Evolutionary conservation across 2,329 filamentous ascomycete species (phyloP), one percentile per base, ranked within the genome.

Genomic region (Aspergillus aculeatus): DNA sequence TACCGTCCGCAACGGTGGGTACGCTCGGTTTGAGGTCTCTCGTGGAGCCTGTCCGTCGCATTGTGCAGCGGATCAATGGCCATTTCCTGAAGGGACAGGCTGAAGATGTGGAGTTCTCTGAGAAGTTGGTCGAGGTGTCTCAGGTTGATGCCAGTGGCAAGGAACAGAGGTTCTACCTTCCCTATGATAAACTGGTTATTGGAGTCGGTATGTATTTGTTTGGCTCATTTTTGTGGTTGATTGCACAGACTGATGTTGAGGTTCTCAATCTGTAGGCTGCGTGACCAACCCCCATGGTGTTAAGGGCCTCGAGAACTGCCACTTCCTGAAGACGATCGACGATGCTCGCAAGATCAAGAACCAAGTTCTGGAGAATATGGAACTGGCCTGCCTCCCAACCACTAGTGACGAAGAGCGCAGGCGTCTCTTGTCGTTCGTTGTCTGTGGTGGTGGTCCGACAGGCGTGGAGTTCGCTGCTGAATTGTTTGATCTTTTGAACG

Each of bases 401-500:
- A 98, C 93, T 0, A 80, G 85, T 0, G 94, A 99, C 69, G 88
- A 92, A 48, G 95, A 99, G 77, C 87, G 95, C 64, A 89, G 84
- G 71, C 86, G 94, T 44, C 81, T 99, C 16, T 83, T 99, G 4
- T 98, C 95, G 0, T 99, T 99, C 70, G 95, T 97, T n/a, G 81
- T 99, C 59, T 94, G 91, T 71, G 95, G 95, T 56, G 95, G 95
- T 68, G 95, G 95, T 0, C 95, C 95, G 3, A 99, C 95, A 0
- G 95, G 95, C 62, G 95, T 99, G 38, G 95, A 99, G 74, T 99
- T 99, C 69, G 96, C 96, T 1, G 95, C 95, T 5, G 95, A 99
- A 74, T 83, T 99, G 6, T 98, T 90, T 74, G 95, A 99, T 75
- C 88, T 99, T 75, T 83, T 99, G 16, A 99, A 99, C 71, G 96